Conservation (phyloP, 371 early-diverging fungal genomes). For the Homolaphlyctis polyrhiza region DNA sequence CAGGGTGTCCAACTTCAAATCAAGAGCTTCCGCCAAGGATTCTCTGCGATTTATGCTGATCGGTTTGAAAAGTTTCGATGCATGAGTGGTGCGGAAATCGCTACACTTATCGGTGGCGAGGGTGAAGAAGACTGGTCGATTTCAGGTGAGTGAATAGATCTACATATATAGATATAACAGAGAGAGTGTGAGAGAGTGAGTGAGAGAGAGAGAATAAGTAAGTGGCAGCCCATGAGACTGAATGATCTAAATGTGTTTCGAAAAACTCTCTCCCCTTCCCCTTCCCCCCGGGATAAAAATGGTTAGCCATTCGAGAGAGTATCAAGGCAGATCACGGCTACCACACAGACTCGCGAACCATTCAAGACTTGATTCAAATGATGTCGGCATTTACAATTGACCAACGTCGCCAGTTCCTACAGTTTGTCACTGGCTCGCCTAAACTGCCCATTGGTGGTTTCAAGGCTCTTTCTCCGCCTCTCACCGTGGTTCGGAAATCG, state of each 20-base stretch:
- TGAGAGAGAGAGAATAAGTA: neutral
- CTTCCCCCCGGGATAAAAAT: slow-evolving; percentile 3
- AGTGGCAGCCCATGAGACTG: neutral
- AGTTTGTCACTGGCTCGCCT: slow-evolving; percentile 90
- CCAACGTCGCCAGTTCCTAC: slow-evolving; percentile 76
- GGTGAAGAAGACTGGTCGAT: slow-evolving; percentile 78
- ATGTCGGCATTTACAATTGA: slow-evolving; percentile 55
- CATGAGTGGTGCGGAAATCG: slow-evolving; percentile 71
- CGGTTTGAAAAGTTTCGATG: slow-evolving; percentile 49
- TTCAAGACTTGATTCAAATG: slow-evolving; percentile 61
- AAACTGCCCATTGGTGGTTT: slow-evolving; percentile 88
- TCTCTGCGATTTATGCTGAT: slow-evolving; percentile 72
- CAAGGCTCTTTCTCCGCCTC: slow-evolving; percentile 71
- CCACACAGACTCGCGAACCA: slow-evolving; percentile 61
- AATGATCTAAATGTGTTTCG: neutral
- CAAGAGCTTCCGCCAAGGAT: slow-evolving; percentile 74
- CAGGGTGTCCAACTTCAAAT: slow-evolving; percentile 71
- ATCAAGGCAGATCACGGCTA: slow-evolving; percentile 90
- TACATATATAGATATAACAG: too few species aligned
- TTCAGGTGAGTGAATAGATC: slow-evolving; percentile 50
- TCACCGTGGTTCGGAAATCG: slow-evolving; percentile 83
- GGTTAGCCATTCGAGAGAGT: slow-evolving; percentile 53
- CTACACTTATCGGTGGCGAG: slow-evolving; percentile 48
- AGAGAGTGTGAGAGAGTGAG: neutral
- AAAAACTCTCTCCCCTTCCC: too few species aligned